A percentile compares a stretch with the other conserved stretches of the same genome.
Conservation (phyloP, 2,329 filamentous ascomycete genomes). For the Sporothrix phasma region DNA sequence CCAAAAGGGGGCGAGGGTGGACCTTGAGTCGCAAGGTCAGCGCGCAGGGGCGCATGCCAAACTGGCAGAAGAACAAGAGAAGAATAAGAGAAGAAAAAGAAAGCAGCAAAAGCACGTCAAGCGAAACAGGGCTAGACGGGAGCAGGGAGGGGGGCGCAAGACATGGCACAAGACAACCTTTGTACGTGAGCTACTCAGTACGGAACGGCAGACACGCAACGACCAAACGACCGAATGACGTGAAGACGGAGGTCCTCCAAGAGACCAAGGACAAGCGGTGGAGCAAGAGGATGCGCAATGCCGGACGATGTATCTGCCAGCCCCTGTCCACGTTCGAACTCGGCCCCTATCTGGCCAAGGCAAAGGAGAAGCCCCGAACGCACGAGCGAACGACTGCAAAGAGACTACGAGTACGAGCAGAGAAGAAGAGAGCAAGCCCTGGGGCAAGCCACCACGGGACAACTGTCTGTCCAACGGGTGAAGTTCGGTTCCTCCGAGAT, state of each 20-base stretch:
- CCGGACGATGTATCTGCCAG: too few relatives aligned
- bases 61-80: neutral
- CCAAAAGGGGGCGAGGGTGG: neutral
- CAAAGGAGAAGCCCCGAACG: neutral
- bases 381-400: neutral
- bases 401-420: too few relatives aligned
- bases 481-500: neutral
- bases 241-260: too few relatives aligned
- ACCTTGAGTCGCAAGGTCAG: neutral
- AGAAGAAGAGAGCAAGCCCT: neutral
- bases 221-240: too few relatives aligned
- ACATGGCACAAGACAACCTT: too few relatives aligned
- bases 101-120: neutral
- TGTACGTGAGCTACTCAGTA: too few relatives aligned
- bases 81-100: neutral
- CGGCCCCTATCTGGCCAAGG: neutral
- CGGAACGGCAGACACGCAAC: too few relatives aligned
- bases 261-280: too few relatives aligned
- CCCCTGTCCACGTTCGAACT: too few relatives aligned
- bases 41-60: neutral
- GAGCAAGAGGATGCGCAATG: too few relatives aligned
- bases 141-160: neutral
- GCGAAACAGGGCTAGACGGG: neutral
- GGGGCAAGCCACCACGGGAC: neutral
- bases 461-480: conserved; percentile 6